These are phyloP conservation scores for Sporisorium iseilematis-ciliati DNA, from an alignment of 1,284 basidiomycete genomes.

Conservation along the genomic window DNA sequence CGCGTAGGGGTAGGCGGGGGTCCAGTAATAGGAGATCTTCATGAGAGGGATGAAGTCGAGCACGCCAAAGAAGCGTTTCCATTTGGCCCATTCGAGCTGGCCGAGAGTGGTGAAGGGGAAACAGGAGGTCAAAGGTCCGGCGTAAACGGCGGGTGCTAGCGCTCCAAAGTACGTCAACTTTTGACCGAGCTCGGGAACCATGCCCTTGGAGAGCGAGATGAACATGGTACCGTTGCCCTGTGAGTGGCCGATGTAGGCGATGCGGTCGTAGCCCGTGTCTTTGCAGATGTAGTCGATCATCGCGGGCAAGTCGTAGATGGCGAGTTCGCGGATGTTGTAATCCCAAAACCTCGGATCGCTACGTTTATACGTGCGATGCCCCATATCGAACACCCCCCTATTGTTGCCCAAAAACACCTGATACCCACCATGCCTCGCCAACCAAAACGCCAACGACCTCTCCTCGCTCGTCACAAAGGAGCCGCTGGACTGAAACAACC, in stretches of 20 bases:
- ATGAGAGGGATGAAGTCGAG: conserved; percentile 77
- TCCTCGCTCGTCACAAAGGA: conserved; percentile 77
- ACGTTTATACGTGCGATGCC: conserved; percentile 73
- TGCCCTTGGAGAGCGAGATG: conserved; percentile 72
- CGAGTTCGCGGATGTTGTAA: conserved; percentile 76
- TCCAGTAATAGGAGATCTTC: conserved; percentile 75
- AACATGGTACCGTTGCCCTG: conserved; percentile 74
- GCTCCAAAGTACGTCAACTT: conserved; percentile 76
- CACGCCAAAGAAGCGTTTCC: conserved; percentile 75
- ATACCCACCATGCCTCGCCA: conserved; percentile 74
- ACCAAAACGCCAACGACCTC: conserved; percentile 76
- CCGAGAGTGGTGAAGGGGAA: conserved; percentile 73
- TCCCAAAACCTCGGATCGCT: conserved; percentile 77
- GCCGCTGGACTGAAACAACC: conserved; percentile 77
- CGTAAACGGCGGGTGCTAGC: conserved; percentile 76
- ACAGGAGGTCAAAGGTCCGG: conserved; percentile 75
- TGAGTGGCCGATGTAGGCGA: conserved; percentile 75
- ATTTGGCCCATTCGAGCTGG: conserved; percentile 73
- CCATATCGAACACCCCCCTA: conserved; percentile 76
- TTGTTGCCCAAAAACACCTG: conserved; percentile 77
- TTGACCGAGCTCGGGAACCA: conserved; percentile 75
- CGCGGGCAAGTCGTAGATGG: conserved; percentile 76
- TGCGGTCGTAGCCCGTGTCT: conserved; percentile 75
- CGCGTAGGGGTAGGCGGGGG: conserved; percentile 72
- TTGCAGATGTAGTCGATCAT: conserved; percentile 75